Percentiles rank a stretch among this genome's conserved stretches.
Conservation (phyloP, 106 monocot species). For the Alisma plantagoaquatica region DNA sequence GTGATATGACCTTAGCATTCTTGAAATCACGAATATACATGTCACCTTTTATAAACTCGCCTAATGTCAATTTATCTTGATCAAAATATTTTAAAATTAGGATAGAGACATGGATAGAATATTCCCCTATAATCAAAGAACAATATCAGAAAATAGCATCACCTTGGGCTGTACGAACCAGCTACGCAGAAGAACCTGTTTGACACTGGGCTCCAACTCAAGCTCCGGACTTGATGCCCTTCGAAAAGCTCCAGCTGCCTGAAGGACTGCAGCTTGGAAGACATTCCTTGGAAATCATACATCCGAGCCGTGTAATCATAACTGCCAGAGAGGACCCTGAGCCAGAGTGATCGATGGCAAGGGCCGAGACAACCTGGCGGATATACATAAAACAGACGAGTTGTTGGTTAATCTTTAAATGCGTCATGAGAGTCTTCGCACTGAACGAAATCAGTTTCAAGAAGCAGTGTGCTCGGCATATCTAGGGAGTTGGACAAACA, state of each 20-base stretch:
- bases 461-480: too few relatives aligned
- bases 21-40: constrained; percentile 99
- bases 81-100: constrained; percentile 18
- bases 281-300: constrained; percentile 99
- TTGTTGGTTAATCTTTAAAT: too few relatives aligned
- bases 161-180: constrained; percentile 98
- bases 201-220: constrained; percentile 96
- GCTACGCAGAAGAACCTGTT: constrained; percentile 84
- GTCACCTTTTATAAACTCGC: constrained; percentile 95
- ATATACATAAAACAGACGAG: constrained; percentile 1
- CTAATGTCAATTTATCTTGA: constrained; percentile 83
- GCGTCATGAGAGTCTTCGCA: too few relatives aligned
- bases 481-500: too few relatives aligned
- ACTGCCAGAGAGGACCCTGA: constrained; percentile 95
- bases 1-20: constrained; percentile 94
- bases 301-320: constrained; percentile 95
- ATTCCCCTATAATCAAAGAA: background rate
- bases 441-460: too few relatives aligned
- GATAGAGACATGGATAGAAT: background rate
- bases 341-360: constrained; percentile 96
- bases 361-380: constrained; percentile 72
- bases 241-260: constrained; percentile 91
- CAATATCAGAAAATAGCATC: background rate
- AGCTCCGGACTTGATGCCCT: constrained; percentile 89
- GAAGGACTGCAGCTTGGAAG: constrained; percentile 87